Conservation (phyloP, 495 filamentous ascomycete species). For the Darksidea phi region DNA sequence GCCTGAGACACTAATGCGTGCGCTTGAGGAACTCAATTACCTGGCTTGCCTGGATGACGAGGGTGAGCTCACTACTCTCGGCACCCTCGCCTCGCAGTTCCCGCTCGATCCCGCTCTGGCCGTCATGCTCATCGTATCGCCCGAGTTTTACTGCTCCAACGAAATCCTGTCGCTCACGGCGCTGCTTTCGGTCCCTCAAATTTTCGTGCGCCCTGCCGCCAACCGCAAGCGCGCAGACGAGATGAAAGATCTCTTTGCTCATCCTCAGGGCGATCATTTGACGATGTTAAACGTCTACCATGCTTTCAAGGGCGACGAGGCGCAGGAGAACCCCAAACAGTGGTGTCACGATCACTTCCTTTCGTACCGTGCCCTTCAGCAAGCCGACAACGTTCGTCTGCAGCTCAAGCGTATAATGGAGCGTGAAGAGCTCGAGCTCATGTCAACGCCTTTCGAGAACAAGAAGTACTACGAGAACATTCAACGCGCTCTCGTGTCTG, state of each 20-base stretch:
- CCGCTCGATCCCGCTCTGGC: constrained; percentile 92
- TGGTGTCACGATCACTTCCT: constrained; percentile 99
- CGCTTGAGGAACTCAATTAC: constrained; percentile 96
- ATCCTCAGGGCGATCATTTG: constrained; percentile 90
- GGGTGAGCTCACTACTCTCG: constrained; percentile 81
- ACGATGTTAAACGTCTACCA: constrained; percentile 98
- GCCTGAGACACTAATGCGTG: constrained; percentile 97
- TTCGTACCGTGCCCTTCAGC: constrained; percentile 81
- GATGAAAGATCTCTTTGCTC: constrained; percentile 92
- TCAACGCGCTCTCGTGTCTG: constrained; percentile 84
- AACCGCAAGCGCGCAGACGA: constrained; percentile 92
- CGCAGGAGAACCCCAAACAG: constrained; percentile 71
- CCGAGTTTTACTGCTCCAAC: constrained; percentile 98
- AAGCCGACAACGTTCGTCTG: constrained; percentile 86
- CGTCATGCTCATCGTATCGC: constrained; percentile 96
- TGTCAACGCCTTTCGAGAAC: constrained; percentile 86
- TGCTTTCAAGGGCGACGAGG: constrained; percentile 78
- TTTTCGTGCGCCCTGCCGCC: constrained; percentile 84
- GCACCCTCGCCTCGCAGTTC: constrained; percentile 88
- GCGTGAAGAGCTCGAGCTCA: constrained; percentile 74
- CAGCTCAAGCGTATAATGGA: constrained; percentile 98
- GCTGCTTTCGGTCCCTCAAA: constrained; percentile 88
- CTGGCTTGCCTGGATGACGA: constrained; percentile 96
- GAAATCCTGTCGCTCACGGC: constrained; percentile 95
- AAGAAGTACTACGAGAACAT: constrained; percentile 99